Evolutionary conservation across 169 alveolate genomes (phyloP), one percentile per base, ranked within the genome.

Genomic region (Amoebophrya sp.): DNA sequence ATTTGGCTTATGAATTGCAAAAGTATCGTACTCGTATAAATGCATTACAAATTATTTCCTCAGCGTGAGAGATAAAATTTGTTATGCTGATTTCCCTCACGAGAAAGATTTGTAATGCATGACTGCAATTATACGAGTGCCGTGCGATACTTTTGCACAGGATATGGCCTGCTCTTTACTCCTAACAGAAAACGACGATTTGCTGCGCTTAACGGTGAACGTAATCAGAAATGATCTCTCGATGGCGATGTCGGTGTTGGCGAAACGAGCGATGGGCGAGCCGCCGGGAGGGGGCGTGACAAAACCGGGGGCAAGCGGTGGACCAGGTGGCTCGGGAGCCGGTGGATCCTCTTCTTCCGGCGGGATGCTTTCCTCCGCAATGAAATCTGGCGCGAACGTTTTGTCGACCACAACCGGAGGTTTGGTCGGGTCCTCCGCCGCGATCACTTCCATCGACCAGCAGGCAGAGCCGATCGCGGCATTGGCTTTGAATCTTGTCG

Each of bases 161-260:
- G n/a, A n/a, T n/a, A n/a, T n/a, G n/a, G n/a, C n/a, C n/a, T 96
- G 97, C 91, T 96, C 97, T 40, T 93, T 97, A 0, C 93, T 98
- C 92, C 95, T 97, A 40, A 94, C 94, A 77, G 98, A 97, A 55
- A 94, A 95, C 40, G 90, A 93, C 55, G 97, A 96, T 38, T 92
- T 96, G 77, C 93, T 95, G 55, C 91, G 96, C 54, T 92, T 95
- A 55, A 94, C 93, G 77, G 94, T 94, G 77, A 94, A 95, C 91
- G 93, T 95, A 0, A 91, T 94, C 3, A 89, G 92, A 91, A 93
- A 92, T 25, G 97, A 96, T 66, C 55, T 77, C 40, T 40, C n/a
- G n/a, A n/a, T n/a, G n/a, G n/a, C n/a, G n/a, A n/a, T n/a, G n/a
- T n/a, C n/a, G n/a, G n/a, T n/a, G n/a, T n/a, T n/a, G n/a, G n/a